These are phyloP conservation scores for Boletellus sp. DNA, from an alignment of 1,284 basidiomycete genomes.

Conservation along the genomic window DNA sequence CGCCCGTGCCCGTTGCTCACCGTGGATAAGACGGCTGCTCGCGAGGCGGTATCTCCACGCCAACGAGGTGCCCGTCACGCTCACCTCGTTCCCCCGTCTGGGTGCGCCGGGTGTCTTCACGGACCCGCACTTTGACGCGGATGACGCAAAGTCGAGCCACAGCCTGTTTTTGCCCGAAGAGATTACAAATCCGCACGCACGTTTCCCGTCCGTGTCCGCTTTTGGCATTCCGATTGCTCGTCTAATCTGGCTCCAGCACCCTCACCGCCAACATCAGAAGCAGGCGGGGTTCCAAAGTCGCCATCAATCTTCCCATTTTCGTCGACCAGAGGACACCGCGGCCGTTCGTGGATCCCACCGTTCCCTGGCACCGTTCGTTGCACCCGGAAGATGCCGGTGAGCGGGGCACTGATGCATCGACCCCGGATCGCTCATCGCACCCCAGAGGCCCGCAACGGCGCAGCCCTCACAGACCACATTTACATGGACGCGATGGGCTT, in stretches of 20 bases:
- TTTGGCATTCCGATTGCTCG: constrained; percentile 2
- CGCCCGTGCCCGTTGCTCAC: constrained; percentile 5
- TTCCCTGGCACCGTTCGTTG: constrained; percentile 78
- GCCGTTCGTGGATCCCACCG: constrained; percentile 88
- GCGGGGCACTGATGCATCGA: not conserved
- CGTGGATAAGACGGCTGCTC: constrained; percentile 65
- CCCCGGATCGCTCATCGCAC: too few relatives aligned
- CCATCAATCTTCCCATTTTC: constrained; percentile 94
- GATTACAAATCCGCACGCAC: constrained; percentile 94
- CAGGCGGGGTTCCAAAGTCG: constrained; percentile 89
- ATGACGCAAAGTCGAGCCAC: constrained; percentile 76
- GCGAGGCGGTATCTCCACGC: constrained; percentile 80
- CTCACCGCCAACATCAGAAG: constrained; percentile 93
- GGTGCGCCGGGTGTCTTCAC: constrained; percentile 89
- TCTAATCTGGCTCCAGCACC: constrained; percentile 55
- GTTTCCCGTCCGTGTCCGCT: constrained; percentile 81
- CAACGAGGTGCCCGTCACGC: constrained; percentile 88
- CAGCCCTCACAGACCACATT: constrained; percentile 87
- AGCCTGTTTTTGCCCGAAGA: constrained; percentile 94
- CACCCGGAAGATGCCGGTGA: constrained; percentile 81
- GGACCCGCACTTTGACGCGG: constrained; percentile 81
- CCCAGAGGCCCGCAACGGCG: constrained; percentile 82
- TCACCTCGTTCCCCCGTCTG: constrained; percentile 94
- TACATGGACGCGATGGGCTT: constrained; percentile 99
- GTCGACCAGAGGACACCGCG: constrained; percentile 84